Evolutionary conservation across 441 rosid genomes (phyloP).

Genomic region (Pelargonium cotyledonis): DNA sequence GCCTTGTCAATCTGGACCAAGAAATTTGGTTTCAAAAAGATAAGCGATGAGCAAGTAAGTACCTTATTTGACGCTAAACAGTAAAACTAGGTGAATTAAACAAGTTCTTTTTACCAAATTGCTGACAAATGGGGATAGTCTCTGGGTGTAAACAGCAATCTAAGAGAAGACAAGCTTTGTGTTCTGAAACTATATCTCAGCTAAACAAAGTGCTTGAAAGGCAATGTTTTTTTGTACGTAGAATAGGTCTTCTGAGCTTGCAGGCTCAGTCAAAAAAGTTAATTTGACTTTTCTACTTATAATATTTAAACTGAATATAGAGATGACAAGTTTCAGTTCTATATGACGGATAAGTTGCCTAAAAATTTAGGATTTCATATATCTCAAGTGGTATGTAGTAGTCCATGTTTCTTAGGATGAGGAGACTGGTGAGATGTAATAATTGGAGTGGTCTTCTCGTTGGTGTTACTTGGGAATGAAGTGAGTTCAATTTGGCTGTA

Average conservation of each 20-base stretch:
- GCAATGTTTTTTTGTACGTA: too few relatives aligned
- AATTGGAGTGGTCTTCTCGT: too few relatives aligned
- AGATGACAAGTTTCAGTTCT: neutral
- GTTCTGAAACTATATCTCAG: too few relatives aligned
- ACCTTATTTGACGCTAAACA: neutral
- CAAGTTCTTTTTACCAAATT: neutral
- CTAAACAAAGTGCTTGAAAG: too few relatives aligned
- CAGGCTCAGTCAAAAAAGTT: neutral
- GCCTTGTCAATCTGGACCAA: constrained; percentile 92
- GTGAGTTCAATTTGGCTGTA: neutral
- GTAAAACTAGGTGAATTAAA: constrained; percentile 4
- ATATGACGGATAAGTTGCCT: neutral
- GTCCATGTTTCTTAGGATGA: too few relatives aligned
- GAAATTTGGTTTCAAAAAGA: constrained; percentile 77
- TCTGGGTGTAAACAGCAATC: neutral
- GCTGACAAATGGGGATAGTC: neutral
- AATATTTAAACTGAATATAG: neutral
- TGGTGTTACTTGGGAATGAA: neutral
- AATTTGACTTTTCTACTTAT: neutral
- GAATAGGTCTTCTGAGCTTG: too few relatives aligned
- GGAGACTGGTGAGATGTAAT: too few relatives aligned
- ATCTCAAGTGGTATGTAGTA: neutral
- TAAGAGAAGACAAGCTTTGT: neutral
- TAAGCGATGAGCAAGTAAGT: constrained; percentile 65
- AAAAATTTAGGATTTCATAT: neutral